Evolutionary conservation across 768 basidiomycete species (phyloP).

Genomic region (Tephrocybe sp.): DNA sequence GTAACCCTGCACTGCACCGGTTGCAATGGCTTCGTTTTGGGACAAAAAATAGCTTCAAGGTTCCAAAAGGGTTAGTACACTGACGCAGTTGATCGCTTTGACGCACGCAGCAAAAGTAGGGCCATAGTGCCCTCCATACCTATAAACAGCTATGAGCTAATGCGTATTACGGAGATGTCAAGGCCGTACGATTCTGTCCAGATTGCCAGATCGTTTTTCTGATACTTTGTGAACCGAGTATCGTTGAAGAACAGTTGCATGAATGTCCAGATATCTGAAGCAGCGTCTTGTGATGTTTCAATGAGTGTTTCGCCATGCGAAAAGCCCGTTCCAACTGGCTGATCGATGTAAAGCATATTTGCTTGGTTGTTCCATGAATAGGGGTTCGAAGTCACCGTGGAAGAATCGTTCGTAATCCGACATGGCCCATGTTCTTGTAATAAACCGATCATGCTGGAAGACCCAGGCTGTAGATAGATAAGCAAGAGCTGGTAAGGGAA

Average conservation of each 20-base stretch:
- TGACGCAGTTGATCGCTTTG: neutral
- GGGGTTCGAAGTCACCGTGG: conserved; percentile 45
- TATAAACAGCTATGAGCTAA: conserved; percentile 17
- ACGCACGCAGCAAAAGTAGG: conserved; percentile 57
- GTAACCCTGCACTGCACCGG: conserved; percentile 39
- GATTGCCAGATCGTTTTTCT: conserved; percentile 44
- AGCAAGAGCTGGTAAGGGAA: neutral
- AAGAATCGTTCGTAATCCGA: conserved; percentile 52
- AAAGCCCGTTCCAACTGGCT: conserved; percentile 63
- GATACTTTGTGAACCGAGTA: conserved; percentile 45
- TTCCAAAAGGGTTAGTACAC: neutral
- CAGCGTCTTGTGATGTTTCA: conserved; percentile 50
- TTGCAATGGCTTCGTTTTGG: conserved; percentile 54
- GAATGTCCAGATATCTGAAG: conserved; percentile 56
- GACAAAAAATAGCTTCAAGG: conserved; percentile 44
- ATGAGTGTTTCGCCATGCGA: conserved; percentile 50
- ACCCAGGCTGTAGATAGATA: conserved; percentile 37
- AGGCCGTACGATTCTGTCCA: conserved; percentile 57
- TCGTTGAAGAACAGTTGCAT: conserved; percentile 61
- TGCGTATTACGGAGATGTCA: neutral
- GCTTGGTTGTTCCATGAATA: conserved; percentile 57
- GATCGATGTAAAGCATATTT: conserved; percentile 58
- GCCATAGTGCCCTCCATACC: conserved; percentile 70
- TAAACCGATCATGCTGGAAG: conserved; percentile 58
- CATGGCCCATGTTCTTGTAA: conserved; percentile 80